Base-by-base conservation (phyloP, 2,329 filamentous ascomycete genomes). In the Colletotrichum brevisporum region DNA sequence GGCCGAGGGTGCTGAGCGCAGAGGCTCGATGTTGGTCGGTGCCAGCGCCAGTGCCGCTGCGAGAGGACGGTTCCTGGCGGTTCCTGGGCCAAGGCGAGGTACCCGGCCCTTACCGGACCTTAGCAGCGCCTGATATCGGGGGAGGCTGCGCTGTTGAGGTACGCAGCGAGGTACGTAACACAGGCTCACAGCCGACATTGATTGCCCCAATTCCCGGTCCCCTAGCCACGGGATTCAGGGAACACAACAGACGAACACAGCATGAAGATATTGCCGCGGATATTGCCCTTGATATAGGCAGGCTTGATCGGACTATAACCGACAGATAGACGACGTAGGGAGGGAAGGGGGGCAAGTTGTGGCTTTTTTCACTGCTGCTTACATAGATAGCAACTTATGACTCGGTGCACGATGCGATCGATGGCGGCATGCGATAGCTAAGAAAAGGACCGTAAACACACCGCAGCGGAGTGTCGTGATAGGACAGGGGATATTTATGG, bases 231-330 rank as follows among this genome's bases (percentile, higher is more conserved):
- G 57, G 27, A 24, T 53, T 26, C 31, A 45, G 48, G 27, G 16
- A 41, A 52, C 45, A 43, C 36, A 47, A 24, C 18, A 68, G 48
- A 45, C 24, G 31, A 68, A n/a, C 61, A 64, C 27, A 41, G 41
- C 26, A 43, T 53, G 24, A 41, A 52, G 36, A 18, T 31, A 50
- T 45, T 18, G 18, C 4, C 13, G 13, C 16, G 26, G 18, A n/a
- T 60, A 52, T 39, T 48, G 9, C 21, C n/a, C 16, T 16, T 18
- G 45, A 16, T 54, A 58, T 68, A 12, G 39, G 39, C 48, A 59
- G 48, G 65, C 60, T 24, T 58, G 13, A 4, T 65, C 61, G 48
- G 54, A 54, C 27, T 54, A 65, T 69, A 66, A 26, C 62, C 62
- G 62, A 60, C 62, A 47, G 24, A 55, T 41, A 43, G 24, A 50